Conservation (phyloP, 768 basidiomycete genomes). For the Rhodosporidiobolus odoratus region DNA sequence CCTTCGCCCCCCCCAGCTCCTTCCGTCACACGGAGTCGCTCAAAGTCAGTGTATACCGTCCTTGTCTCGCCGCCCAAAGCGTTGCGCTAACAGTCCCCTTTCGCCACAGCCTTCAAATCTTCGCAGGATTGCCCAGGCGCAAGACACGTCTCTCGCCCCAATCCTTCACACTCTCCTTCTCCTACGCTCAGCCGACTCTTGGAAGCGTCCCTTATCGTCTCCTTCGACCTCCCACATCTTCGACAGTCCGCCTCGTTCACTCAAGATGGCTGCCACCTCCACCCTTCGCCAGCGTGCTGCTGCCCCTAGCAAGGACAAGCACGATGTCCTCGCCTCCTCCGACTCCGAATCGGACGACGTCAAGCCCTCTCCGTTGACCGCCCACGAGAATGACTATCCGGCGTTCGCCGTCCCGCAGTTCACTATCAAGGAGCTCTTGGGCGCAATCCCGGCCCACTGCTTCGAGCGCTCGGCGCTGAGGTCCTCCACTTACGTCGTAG, state of each 20-base stretch:
- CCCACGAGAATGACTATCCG: constrained; percentile 18
- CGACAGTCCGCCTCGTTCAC: no score
- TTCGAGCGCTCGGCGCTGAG: constrained; percentile 79
- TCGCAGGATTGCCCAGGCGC: no score
- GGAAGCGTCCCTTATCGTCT: no score
- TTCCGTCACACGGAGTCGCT: no score
- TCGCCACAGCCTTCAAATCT: no score
- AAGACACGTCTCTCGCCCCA: no score
- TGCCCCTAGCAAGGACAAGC: constrained; percentile 4
- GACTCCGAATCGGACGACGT: constrained; percentile 19
- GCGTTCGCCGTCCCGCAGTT: constrained; percentile 39
- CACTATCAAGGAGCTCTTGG: constrained; percentile 42
- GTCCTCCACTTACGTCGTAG: constrained; percentile 69
- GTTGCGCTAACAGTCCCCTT: no score
- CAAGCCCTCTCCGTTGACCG: constrained; percentile 13
- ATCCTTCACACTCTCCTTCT: no score
- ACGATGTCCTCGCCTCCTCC: constrained; percentile 30
- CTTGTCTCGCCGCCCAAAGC: no score
- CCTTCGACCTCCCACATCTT: no score
- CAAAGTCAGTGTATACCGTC: no score
- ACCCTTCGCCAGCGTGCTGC: constrained; percentile 31
- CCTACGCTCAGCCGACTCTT: no score
- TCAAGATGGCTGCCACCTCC: not conserved
- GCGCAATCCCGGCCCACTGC: constrained; percentile 57
- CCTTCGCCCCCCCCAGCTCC: not conserved